These are phyloP conservation scores for Cladosporium colombiae DNA, from an alignment of 2,329 filamentous ascomycete genomes.

Conservation along the genomic window DNA sequence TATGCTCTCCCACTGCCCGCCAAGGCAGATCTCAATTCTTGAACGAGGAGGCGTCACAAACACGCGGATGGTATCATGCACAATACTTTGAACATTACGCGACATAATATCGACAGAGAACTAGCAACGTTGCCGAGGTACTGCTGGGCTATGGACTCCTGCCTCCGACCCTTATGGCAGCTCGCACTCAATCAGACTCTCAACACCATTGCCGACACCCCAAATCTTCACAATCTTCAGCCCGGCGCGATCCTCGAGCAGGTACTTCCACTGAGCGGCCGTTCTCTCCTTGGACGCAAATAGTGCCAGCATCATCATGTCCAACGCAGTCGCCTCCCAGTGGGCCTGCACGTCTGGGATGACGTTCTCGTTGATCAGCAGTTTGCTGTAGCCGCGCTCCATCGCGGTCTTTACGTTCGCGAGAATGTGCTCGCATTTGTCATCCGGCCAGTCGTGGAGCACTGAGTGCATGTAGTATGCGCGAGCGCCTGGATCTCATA, in stretches of 20 bases:
- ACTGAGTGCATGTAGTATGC: slow-evolving; percentile 31
- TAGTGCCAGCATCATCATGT: slow-evolving; percentile 46
- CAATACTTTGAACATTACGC: too few species aligned
- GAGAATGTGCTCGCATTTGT: slow-evolving; percentile 24
- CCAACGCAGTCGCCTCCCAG: slow-evolving; percentile 31
- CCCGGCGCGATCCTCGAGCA: slow-evolving; percentile 9
- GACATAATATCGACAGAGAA: too few species aligned
- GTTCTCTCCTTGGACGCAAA: slow-evolving; percentile 43
- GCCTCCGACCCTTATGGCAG: too few species aligned
- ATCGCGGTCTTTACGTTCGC: slow-evolving; percentile 28
- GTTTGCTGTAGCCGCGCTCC: slow-evolving; percentile 28
- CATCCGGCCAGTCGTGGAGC: slow-evolving; percentile 32
- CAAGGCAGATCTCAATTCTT: too few species aligned
- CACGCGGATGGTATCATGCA: too few species aligned
- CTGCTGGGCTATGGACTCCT: too few species aligned
- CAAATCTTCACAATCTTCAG: slow-evolving; percentile 13
- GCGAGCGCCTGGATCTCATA: slow-evolving; percentile 21
- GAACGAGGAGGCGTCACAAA: too few species aligned
- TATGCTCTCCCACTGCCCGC: too few species aligned
- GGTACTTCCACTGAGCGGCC: slow-evolving; percentile 40
- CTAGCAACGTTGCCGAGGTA: too few species aligned
- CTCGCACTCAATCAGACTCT: slow-evolving; percentile 13
- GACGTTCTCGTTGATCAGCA: slow-evolving; percentile 32
- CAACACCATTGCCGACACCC: slow-evolving; percentile 16
- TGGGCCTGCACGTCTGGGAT: slow-evolving; percentile 26